phyloP scores from a whole-genome alignment of 352 stramenopile species.

The Phytophthora rubi region DNA sequence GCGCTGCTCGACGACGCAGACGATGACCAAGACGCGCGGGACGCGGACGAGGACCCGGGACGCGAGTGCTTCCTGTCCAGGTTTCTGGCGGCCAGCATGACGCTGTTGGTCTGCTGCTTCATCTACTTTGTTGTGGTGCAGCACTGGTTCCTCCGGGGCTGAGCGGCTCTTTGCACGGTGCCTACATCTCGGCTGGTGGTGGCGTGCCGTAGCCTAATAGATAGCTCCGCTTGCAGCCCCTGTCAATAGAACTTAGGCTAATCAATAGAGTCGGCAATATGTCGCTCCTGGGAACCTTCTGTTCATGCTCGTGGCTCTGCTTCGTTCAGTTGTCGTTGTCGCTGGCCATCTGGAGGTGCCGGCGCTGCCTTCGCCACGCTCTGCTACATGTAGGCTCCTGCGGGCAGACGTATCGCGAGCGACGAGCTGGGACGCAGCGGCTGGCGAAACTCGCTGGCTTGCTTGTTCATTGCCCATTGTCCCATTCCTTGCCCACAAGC shows the following conservation, averaged over 20 bases:
- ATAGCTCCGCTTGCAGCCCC: no score
- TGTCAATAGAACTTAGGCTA: conserved; percentile 7
- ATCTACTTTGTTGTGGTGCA: conserved; percentile 56
- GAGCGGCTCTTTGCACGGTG: conserved; percentile 9
- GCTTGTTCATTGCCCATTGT: conserved; percentile 27
- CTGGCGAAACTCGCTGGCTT: conserved; percentile 17
- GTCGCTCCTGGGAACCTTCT: conserved; percentile 27
- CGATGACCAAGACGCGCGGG: conserved; percentile 15
- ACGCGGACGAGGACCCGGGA: conserved; percentile 19
- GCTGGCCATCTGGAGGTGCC: conserved; percentile 19
- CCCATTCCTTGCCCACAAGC: conserved; percentile 15
- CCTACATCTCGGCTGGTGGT: conserved; percentile 14
- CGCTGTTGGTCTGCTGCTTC: conserved; percentile 47
- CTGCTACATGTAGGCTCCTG: conserved; percentile 12
- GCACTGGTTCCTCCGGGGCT: conserved; percentile 11
- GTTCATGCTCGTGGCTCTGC: conserved; percentile 18
- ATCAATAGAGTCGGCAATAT: conserved; percentile 18
- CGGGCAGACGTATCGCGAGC: conserved; percentile 13
- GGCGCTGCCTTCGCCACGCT: conserved; percentile 8
- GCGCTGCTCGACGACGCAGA: conserved; percentile 16
- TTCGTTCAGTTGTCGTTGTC: conserved; percentile 21
- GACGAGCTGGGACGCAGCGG: conserved; percentile 20
- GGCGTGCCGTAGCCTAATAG: conserved; percentile 12
- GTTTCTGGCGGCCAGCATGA: conserved; percentile 46
- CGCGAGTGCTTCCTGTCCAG: conserved; percentile 59